Base-by-base conservation (phyloP, 179 eudicot species). In the Corrigiola litoralis region DNA sequence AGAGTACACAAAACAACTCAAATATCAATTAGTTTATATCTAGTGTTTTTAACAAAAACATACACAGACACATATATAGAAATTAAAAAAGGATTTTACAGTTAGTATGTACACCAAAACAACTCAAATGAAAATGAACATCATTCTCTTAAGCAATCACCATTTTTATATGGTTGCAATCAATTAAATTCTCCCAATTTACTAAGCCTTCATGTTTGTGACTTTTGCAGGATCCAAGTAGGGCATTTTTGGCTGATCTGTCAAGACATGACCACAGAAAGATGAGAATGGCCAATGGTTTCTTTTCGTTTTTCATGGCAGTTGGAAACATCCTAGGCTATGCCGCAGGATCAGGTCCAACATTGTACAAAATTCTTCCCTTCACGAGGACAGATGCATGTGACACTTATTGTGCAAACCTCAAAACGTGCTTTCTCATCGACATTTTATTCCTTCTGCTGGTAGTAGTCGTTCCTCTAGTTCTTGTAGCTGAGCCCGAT, bases 251-350 rank as follows among this genome's bases (percentile, higher is more conserved):
- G 41, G 84, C 84, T 0, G 84, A 80, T 51, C 42, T 80, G 0
- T 63, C 81, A 16, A 69, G 56, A 52, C 49, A 76, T n/a, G 42
- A 71, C 50, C 85, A 79, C 21, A 23, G 58, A 20, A 76, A 44
- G 36, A 81, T 71, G 71, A 77, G 83, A 29, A 38, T 79, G 4
- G 83, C 81, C 0, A 81, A 81, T 49, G 85, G 81, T 1, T 47
- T 61, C 58, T 81, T 75, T 69, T 76, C 85, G 24, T 81, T 81
- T 63, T 81, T 81, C 71, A 76, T 66, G 76, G 73, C 79, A 5
- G 71, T 79, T 0, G 85, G 85, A 1, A 81, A 77, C 71, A 63
- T 79, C 6, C 63, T 72, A 34, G 82, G 82, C 11, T 79, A 79
- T 14, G 82, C 80, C 27, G 82, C 82, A 0, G 82, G 85, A 0